Base-by-base conservation (phyloP, 305 asterid species). In the Rubia tinctorum region DNA sequence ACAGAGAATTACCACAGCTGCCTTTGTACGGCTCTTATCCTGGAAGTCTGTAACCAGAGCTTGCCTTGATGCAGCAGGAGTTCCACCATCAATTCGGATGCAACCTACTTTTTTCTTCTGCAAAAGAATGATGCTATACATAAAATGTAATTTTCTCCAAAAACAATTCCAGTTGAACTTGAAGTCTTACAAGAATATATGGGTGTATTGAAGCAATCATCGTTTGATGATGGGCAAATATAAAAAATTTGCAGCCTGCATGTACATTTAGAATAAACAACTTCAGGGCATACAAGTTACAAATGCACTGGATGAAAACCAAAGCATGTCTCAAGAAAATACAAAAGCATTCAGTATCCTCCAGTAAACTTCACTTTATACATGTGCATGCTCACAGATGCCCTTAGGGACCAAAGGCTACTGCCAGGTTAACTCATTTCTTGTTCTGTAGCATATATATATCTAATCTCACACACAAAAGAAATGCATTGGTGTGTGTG, bases 171-270 rank as follows among this genome's bases (percentile, higher is more conserved):
- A 66, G 25, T n/a, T 62, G 39, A 64, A 80, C 72, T 6, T 10
- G 69, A 73, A 77, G 78, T 69, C 95, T 85, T 90, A 94, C 99
- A 82, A 84, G 88, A 74, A 95, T 90, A 84, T 84, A 88, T 65
- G 88, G 80, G 86, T 95, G 97, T 84, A 95, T 86, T 64, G 97
- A 76, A 15, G 84, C 87, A 59, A 95, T 86, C 99, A 95, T 90
- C 44, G 95, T 89, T 65, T 83, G 96, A 84, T 95, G 98, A 83
- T 95, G 94, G 0, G 99, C 98, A 83, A 95, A 95, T 84, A 95
- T 85, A 66, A 95, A 83, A 83, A 95, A 95, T 80, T 95, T 92
- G 88, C 99, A 95, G 78, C 92, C 92, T 67, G 93, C 99, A 98
- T 95, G 92, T 78, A 80, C 71, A 84, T 75, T 73, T 72, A 70